Evolutionary conservation across 2,329 filamentous ascomycete species (phyloP), one percentile per base, ranked within the genome.

Genomic region (Ilyonectria destructans): DNA sequence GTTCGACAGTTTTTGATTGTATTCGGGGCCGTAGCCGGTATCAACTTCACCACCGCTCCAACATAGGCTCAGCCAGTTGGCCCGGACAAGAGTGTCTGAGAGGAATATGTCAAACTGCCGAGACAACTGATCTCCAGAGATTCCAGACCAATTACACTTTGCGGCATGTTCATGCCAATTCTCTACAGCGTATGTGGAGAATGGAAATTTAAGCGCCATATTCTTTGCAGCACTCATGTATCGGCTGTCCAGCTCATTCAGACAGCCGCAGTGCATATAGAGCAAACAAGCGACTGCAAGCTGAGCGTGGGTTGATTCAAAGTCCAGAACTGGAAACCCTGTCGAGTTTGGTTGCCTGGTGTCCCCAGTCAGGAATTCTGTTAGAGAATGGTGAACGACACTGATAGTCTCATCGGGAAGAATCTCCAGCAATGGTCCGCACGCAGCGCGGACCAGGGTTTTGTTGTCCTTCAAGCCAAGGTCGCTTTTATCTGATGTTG

Each of bases 351-450:
- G 19, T 23, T 23, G n/a, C 9, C 43, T 46, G 43, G n/a, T 46
- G 13, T 15, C 17, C 15, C 48, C 17, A 7, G 17, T 17, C 23
- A 51, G 17, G 48, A 51, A 86, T 65, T 86, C 84, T 1, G 84
- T 85, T 26, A 87, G 79, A 1, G 83, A 85, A 62, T 86, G 83
- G 63, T 87, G 84, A 5, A 86, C 78, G 17, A 86, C 78, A 31
- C 77, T 78, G 29, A 85, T 74, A 0, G 81, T 82, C 55, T 84
- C 83, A 62, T 86, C 82, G 23, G 81, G 79, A 1, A 82, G 76
- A 21, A 85, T 78, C 63, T 86, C 82, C 3, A 86, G 69, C 9
- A 87, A 72, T 7, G 83, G 80, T 1, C 83, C 83, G 65, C 81
- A 85, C 5, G 79, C 78, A 17, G 75, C 73, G 35, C 80, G 75